Conservation (phyloP, 1,284 basidiomycete species). For the Cryptococcus maquisensis region DNA sequence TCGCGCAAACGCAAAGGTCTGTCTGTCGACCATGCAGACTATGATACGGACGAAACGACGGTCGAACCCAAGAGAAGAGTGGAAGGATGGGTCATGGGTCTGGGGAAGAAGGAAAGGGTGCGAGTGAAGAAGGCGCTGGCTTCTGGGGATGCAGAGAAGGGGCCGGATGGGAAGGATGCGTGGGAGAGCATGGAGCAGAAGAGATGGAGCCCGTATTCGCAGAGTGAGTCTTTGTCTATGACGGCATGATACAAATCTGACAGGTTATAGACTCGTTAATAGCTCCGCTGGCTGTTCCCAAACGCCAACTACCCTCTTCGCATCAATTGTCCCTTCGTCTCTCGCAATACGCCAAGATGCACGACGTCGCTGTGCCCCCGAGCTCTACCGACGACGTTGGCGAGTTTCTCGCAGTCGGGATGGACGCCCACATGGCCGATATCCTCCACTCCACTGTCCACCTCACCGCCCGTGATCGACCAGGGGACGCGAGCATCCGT, state of each 20-base stretch:
- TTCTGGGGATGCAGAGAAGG: conserved; percentile 14
- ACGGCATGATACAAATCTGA: neutral
- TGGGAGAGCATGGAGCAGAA: conserved; percentile 1
- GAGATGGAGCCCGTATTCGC: conserved; percentile 10
- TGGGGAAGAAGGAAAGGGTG: conserved; percentile 33
- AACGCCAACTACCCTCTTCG: conserved; percentile 32
- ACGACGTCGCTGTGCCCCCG: conserved; percentile 25
- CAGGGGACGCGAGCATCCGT: conserved; percentile 30
- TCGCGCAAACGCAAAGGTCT: conserved; percentile 33
- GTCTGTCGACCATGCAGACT: conserved; percentile 29
- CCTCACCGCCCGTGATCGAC: conserved; percentile 33
- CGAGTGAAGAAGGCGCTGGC: conserved; percentile 28
- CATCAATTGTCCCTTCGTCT: conserved; percentile 33
- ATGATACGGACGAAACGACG: conserved; percentile 33
- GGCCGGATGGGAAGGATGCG: conserved; percentile 17
- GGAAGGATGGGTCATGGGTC: conserved; percentile 37
- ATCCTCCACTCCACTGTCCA: conserved; percentile 35
- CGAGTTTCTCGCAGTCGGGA: conserved; percentile 44
- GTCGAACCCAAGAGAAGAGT: conserved; percentile 39
- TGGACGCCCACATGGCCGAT: conserved; percentile 39
- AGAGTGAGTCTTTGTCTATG: conserved; percentile 9
- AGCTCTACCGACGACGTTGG: conserved; percentile 33
- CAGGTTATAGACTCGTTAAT: conserved; percentile 11
- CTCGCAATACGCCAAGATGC: conserved; percentile 30
- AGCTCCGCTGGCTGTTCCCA: conserved; percentile 25